Conservation (phyloP, 768 basidiomycete genomes). For the Leccinum incarnatum region DNA sequence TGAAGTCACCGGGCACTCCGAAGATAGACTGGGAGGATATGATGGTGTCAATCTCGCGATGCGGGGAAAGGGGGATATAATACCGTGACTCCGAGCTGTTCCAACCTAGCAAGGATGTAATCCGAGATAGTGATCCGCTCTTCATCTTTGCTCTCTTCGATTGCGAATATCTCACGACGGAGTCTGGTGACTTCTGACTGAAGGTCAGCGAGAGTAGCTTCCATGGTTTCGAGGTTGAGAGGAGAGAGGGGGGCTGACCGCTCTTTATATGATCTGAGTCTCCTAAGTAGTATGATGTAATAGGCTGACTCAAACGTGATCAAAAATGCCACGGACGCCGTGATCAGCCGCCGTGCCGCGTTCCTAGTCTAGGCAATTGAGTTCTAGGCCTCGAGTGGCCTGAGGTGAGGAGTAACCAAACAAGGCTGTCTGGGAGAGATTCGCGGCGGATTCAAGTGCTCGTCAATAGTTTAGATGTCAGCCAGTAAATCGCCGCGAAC, state of each 20-base stretch:
- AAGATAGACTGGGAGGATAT: constrained; percentile 59
- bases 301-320: not conserved
- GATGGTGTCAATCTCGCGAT: not conserved
- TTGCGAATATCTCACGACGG: constrained; percentile 44
- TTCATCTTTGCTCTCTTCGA: constrained; percentile 25
- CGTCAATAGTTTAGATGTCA: too few relatives aligned
- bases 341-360: not conserved
- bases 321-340: not conserved
- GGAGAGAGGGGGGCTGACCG: not conserved
- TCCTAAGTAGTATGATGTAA: not conserved
- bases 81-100: constrained; percentile 60
- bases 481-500: too few relatives aligned
- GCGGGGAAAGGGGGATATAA: constrained; percentile 24
- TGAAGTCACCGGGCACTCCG: constrained; percentile 87
- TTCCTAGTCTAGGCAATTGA: not conserved
- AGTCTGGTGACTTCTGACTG: constrained; percentile 48
- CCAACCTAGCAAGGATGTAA: constrained; percentile 61
- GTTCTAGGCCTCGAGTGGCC: too few relatives aligned
- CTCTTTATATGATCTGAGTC: constrained; percentile 1
- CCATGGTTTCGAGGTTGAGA: constrained; percentile 11
- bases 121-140: constrained; percentile 51
- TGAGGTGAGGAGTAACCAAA: too few relatives aligned
- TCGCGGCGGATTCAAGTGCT: too few relatives aligned
- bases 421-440: too few relatives aligned
- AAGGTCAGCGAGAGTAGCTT: constrained; percentile 21